Base-by-base conservation (phyloP, 2,329 filamentous ascomycete species). In the Claviceps sp. region DNA sequence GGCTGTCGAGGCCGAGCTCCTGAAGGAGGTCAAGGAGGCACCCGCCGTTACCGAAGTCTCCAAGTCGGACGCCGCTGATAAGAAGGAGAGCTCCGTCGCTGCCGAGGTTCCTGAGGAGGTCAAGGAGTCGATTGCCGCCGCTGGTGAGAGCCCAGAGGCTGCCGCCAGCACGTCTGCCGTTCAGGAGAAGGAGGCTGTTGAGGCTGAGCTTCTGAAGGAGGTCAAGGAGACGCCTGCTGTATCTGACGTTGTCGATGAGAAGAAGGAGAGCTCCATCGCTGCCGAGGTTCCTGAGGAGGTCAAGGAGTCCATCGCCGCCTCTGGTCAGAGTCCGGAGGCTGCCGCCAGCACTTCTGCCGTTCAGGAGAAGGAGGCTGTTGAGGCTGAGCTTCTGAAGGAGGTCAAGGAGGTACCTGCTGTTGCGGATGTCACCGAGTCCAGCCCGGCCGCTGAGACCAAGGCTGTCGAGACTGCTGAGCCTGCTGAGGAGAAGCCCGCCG, bases 331-430 rank as follows among this genome's bases (percentile, higher is more conserved):
- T 55, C 84, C 87, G 8, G 88, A 93, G 68, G 87, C 87, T 38
- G 79, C 85, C 38, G 77, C 78, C 52, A 84, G 82, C 66, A 72
- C 80, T 1, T 74, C 75, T 52, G 85, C 82, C 17, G 85, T 93
- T 6, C 70, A 77, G 56, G 86, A 90, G 60, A 93, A 93, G 78
- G 80, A 79, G 65, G 75, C 73, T 10, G 75, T 89, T 5, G 88
- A 94, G 71, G 67, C 78, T 30, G 85, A 95, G 69, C 73, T 94
- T 7, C 72, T 89, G 47, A 75, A 80, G 57, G 78, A 85, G 65
- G 75, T 82, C 56, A 73, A 76, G 65, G 63, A 68, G 50, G 62
- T 64, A 50, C 60, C 71, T 58, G 61, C 64, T 41, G 17, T 17
- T 8, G n/a, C 24, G 16, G 24, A n/a, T 45, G 43, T 16, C 14